A percentile compares a stretch with the other conserved stretches of the same genome.
These are phyloP conservation scores for Citrus cavaleriei DNA, from an alignment of 345 rosid genomes.

Conservation along the genomic window DNA sequence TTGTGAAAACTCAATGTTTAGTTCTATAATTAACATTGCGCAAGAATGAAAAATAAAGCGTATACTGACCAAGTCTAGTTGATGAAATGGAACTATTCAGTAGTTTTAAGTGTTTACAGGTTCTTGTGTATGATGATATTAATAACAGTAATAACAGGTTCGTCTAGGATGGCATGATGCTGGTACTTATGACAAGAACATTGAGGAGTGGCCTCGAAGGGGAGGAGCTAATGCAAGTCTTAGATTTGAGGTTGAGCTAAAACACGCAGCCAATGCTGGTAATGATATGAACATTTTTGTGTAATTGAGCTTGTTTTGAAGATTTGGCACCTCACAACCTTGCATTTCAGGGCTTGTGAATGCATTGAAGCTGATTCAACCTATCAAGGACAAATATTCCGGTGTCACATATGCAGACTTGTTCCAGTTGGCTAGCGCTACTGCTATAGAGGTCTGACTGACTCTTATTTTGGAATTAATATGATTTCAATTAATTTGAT, in stretches of 20 bases:
- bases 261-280: slow-evolving; percentile 98
- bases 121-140: neutral
- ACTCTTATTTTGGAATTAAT: slow-evolving; percentile 2
- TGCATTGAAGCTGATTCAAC: slow-evolving; percentile 73
- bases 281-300: slow-evolving; percentile 10
- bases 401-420: slow-evolving; percentile 82
- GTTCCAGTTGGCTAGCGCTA: slow-evolving; percentile 93
- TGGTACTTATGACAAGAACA: slow-evolving; percentile 88
- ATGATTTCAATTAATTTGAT: neutral
- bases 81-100: neutral
- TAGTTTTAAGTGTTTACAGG: neutral
- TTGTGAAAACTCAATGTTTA: neutral
- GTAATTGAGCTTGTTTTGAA: neutral
- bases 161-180: slow-evolving; percentile 98
- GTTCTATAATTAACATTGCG: neutral
- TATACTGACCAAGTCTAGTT: neutral
- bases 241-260: slow-evolving; percentile 85
- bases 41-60: too few species aligned
- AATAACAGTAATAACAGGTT: slow-evolving; percentile 53
- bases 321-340: slow-evolving; percentile 11
- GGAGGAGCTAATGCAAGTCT: slow-evolving; percentile 98
- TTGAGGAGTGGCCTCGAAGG: slow-evolving; percentile 85
- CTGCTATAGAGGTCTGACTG: slow-evolving; percentile 77
- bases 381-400: slow-evolving; percentile 82
- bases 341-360: slow-evolving; percentile 65